These are phyloP conservation scores for Cydonia oblonga DNA, from an alignment of 331 rosid species.

Conservation along the genomic window DNA sequence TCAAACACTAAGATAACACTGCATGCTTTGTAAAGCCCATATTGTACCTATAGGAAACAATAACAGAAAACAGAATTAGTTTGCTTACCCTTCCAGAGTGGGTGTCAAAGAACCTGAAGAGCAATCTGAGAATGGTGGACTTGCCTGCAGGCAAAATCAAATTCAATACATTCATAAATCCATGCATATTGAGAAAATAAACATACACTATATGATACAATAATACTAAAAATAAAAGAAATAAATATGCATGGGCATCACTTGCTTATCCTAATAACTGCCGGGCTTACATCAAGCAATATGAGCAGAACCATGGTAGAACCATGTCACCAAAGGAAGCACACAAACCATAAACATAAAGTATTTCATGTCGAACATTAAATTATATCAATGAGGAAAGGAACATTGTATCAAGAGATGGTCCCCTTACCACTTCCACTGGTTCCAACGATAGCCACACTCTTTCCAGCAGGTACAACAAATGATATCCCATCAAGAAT, in stretches of 20 bases:
- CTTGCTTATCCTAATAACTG: neutral
- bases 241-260: neutral
- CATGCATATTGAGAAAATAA: constrained; percentile 6
- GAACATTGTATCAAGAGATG: neutral
- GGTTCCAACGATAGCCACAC: constrained; percentile 98
- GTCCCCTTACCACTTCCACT: constrained; percentile 93
- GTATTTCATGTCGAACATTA: neutral
- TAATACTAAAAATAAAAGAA: neutral
- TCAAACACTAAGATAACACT: neutral
- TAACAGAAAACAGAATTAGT: constrained; percentile 14
- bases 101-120: constrained; percentile 89
- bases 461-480: constrained; percentile 83
- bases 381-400: neutral
- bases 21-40: neutral
- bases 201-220: neutral
- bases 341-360: neutral
- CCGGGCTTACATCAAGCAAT: neutral
- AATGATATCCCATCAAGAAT: constrained; percentile 92
- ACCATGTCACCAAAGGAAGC: neutral
- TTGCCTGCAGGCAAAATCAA: constrained; percentile 64
- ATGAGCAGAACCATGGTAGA: neutral
- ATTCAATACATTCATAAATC: constrained; percentile 19
- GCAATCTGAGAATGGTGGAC: constrained; percentile 87
- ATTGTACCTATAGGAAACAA: constrained; percentile 12
- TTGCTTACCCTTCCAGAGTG: constrained; percentile 80